phyloP scores from a whole-genome alignment of 306 rosid species.

The Quercus agrifolia region DNA sequence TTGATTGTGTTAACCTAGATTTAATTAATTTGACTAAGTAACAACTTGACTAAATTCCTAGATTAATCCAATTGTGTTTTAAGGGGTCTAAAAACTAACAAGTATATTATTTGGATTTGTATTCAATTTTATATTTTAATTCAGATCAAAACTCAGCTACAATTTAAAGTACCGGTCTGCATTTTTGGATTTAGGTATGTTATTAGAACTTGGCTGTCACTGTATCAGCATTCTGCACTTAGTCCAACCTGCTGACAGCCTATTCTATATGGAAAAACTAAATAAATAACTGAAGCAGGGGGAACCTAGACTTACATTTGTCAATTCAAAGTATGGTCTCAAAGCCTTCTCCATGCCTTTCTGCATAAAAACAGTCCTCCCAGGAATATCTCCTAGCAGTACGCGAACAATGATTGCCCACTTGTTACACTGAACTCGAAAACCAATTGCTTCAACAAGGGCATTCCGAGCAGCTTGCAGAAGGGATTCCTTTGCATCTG shows the following conservation, averaged over 20 bases:
- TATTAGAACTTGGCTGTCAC: background rate
- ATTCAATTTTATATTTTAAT: no score
- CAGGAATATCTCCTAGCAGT: no score
- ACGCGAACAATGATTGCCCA: no score
- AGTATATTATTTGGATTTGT: no score
- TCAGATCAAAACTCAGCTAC: background rate
- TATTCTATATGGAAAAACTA: background rate
- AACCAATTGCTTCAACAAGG: conserved; percentile 84
- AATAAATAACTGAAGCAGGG: background rate
- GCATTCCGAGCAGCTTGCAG: conserved; percentile 95
- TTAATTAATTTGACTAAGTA: no score
- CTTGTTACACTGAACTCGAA: conserved; percentile 23
- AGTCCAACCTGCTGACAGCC: background rate
- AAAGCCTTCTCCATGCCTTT: no score
- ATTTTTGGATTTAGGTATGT: background rate
- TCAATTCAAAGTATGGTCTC: conserved; percentile 95
- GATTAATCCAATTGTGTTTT: no score
- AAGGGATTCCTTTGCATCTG: conserved; percentile 95
- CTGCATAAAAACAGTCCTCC: no score
- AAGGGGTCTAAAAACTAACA: no score
- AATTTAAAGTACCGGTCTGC: background rate
- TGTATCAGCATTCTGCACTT: background rate
- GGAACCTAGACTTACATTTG: conserved; percentile 63
- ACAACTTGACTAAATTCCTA: no score
- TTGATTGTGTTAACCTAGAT: no score